Conservation (phyloP, 78 protist genomes). For the Chrysochromulina parva region DNA sequence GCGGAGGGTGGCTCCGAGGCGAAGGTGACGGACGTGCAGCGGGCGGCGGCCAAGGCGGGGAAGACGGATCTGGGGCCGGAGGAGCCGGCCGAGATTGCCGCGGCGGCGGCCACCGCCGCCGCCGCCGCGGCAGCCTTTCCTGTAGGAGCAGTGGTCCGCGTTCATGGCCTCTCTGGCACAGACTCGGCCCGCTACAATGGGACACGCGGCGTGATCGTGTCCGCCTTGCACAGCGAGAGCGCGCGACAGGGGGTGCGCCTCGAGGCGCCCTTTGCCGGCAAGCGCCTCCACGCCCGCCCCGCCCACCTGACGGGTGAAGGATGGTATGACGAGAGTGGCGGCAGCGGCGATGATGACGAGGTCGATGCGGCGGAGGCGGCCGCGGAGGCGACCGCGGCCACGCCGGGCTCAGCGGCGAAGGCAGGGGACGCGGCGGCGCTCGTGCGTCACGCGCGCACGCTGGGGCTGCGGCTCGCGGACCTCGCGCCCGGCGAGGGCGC, state of each 20-base stretch:
- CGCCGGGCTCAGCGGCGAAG: background rate
- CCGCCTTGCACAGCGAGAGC: background rate
- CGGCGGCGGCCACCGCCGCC: background rate
- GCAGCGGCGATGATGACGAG: too few relatives aligned
- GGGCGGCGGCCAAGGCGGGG: background rate
- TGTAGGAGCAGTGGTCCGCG: background rate
- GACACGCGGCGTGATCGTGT: background rate
- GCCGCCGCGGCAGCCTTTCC: background rate
- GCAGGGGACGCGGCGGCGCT: background rate
- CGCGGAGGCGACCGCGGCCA: background rate
- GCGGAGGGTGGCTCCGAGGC: background rate
- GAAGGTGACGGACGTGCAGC: background rate
- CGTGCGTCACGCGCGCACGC: background rate
- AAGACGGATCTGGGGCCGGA: background rate
- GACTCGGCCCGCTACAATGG: background rate
- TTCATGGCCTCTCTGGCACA: background rate
- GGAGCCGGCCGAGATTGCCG: background rate
- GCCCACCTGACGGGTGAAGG: background rate
- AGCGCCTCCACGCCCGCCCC: background rate
- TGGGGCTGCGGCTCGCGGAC: background rate
- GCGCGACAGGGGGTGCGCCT: background rate
- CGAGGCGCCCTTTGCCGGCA: background rate
- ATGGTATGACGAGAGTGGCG: too few relatives aligned
- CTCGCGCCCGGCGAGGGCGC: background rate
- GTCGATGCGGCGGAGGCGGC: background rate